Conservation (phyloP, 768 basidiomycete species). For the Daedalea quercina region DNA sequence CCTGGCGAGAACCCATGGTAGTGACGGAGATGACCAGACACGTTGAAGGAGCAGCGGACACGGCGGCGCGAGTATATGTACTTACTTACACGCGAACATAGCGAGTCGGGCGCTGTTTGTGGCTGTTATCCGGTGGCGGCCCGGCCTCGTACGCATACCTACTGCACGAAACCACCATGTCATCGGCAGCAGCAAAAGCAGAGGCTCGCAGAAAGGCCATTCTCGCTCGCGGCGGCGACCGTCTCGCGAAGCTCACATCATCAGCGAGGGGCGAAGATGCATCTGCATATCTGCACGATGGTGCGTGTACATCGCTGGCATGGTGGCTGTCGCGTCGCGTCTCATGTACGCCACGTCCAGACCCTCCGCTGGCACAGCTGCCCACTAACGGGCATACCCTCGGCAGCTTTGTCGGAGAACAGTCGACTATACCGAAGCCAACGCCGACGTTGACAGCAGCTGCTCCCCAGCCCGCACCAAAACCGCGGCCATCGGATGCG, state of each 20-base stretch:
- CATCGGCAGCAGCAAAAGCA: slow-evolving; percentile 54
- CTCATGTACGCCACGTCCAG: slow-evolving; percentile 13
- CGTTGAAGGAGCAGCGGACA: slow-evolving; percentile 13
- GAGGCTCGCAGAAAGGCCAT: slow-evolving; percentile 78
- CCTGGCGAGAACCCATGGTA: slow-evolving; percentile 46
- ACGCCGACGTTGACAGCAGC: slow-evolving; percentile 17
- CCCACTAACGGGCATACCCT: slow-evolving; percentile 22
- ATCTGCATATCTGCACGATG: slow-evolving; percentile 45
- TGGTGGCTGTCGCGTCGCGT: no score
- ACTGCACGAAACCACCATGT: slow-evolving; percentile 17
- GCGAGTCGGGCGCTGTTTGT: slow-evolving; percentile 7
- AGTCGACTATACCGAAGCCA: slow-evolving; percentile 24
- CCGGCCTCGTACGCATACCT: slow-evolving; percentile 1
- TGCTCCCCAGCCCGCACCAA: slow-evolving; percentile 18
- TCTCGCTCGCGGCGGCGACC: slow-evolving; percentile 60
- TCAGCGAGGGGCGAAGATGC: slow-evolving; percentile 68
- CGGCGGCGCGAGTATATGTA: background rate
- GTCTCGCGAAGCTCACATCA: slow-evolving; percentile 74
- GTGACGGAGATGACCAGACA: slow-evolving; percentile 6
- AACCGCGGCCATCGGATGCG: slow-evolving; percentile 16
- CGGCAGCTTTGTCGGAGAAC: slow-evolving; percentile 32
- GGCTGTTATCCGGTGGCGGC: background rate
- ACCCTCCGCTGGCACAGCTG: slow-evolving; percentile 34
- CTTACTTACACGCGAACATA: no score
- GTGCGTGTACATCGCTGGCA: slow-evolving; percentile 24